These are phyloP conservation scores for Reticulascus tulasneorum DNA, from an alignment of 2,329 filamentous ascomycete species.

Conservation along the genomic window DNA sequence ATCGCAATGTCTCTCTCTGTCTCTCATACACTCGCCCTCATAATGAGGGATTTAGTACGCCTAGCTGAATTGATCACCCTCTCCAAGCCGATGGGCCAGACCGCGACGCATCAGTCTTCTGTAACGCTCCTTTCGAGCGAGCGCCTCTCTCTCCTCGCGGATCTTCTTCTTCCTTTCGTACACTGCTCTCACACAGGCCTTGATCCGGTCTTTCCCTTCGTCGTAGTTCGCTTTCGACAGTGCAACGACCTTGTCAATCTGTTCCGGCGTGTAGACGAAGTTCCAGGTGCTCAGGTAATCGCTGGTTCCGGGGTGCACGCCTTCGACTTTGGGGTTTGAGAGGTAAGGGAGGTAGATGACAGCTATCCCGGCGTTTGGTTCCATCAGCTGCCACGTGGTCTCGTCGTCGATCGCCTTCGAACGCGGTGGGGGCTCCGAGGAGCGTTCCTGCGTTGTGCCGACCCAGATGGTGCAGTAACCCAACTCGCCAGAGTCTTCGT, in stretches of 20 bases:
- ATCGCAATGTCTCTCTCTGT: too few relatives aligned
- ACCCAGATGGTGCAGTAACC: conserved; percentile 96
- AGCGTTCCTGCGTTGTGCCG: conserved; percentile 73
- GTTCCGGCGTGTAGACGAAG: conserved; percentile 87
- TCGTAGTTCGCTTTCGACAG: conserved; percentile 83
- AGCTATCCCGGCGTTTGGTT: conserved; percentile 77
- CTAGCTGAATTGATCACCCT: conserved; percentile 65
- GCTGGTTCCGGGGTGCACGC: conserved; percentile 75
- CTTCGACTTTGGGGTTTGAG: conserved; percentile 69
- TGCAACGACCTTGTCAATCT: conserved; percentile 79
- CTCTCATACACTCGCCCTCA: conserved; percentile 3
- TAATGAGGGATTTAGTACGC: conserved; percentile 4
- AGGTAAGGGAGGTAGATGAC: conserved; percentile 90
- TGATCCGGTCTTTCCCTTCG: conserved; percentile 76
- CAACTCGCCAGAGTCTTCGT: conserved; percentile 56
- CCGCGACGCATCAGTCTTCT: conserved; percentile 46
- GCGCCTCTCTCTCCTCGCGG: conserved; percentile 51
- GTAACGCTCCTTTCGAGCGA: conserved; percentile 33
- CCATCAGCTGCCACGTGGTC: conserved; percentile 65
- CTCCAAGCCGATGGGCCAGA: conserved; percentile 51
- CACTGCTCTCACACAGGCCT: conserved; percentile 75
- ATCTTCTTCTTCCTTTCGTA: conserved; percentile 84
- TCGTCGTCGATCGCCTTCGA: conserved; percentile 57
- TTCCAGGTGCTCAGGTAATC: conserved; percentile 98
- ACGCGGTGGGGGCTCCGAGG: conserved; percentile 47